A percentile compares a stretch with the other conserved stretches of the same genome.
These are phyloP conservation scores for Xanthoceras sorbifolium DNA, from an alignment of 345 rosid genomes.

Conservation along the genomic window DNA sequence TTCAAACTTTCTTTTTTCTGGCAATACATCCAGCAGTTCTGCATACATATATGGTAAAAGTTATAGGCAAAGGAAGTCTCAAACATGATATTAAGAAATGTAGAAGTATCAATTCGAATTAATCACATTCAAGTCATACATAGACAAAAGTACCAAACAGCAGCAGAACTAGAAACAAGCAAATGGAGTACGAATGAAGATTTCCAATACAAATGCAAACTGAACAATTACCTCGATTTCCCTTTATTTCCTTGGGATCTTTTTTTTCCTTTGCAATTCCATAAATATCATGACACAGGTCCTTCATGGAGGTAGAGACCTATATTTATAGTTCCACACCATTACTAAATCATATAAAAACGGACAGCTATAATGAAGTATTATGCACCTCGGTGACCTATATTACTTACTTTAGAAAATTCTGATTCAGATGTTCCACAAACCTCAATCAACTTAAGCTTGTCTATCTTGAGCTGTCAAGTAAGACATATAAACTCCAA, in stretches of 20 bases:
- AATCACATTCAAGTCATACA: not conserved
- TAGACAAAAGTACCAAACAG: not conserved
- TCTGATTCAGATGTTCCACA: conserved; percentile 92
- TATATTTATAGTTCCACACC: conserved; percentile 16
- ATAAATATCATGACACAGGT: conserved; percentile 63
- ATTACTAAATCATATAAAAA: not conserved
- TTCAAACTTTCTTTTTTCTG: conserved; percentile 68
- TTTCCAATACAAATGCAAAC: not conserved
- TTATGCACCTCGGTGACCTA: not conserved
- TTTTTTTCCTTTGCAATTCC: conserved; percentile 50
- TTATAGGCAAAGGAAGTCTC: not conserved
- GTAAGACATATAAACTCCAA: not conserved
- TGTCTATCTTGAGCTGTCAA: conserved; percentile 85
- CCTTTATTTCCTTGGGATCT: conserved; percentile 60
- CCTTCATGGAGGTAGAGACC: conserved; percentile 69
- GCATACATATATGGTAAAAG: conserved; percentile 12
- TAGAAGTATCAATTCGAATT: not conserved
- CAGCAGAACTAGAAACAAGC: not conserved
- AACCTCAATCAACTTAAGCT: conserved; percentile 75
- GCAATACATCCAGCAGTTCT: conserved; percentile 66
- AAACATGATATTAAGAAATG: not conserved
- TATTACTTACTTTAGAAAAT: conserved; percentile 67
- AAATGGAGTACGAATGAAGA: not conserved
- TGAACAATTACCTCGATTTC: conserved; percentile 43
- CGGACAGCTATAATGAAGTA: not conserved